Percentiles rank a stretch among this genome's conserved stretches.
Evolutionary conservation across 1,284 basidiomycete species (phyloP).

Genomic region (Ceratobasidium sp.): DNA sequence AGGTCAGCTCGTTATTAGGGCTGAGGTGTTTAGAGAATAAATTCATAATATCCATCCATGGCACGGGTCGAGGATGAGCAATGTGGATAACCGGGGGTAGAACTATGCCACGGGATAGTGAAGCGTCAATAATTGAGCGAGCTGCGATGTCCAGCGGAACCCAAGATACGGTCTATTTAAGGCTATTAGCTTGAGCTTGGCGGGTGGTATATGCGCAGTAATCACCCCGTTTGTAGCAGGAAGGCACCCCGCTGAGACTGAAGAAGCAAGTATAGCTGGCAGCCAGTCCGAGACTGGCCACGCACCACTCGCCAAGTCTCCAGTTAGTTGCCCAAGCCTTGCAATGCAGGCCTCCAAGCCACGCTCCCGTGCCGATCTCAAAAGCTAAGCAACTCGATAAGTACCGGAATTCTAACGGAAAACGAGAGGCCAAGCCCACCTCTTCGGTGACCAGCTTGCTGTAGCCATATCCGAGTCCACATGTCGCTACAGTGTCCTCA

Average conservation of each 20-base stretch:
- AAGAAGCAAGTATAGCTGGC: slow-evolving; percentile 16
- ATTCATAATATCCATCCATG: background rate
- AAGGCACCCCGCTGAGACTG: background rate
- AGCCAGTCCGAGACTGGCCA: slow-evolving; percentile 35
- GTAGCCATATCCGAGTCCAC: slow-evolving; percentile 35
- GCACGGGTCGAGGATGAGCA: background rate
- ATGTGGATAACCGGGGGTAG: background rate
- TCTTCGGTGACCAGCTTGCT: slow-evolving; percentile 37
- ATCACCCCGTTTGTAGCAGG: background rate
- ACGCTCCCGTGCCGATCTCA: background rate
- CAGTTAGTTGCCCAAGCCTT: slow-evolving; percentile 34
- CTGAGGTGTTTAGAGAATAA: background rate
- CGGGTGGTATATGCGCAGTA: too few relatives aligned
- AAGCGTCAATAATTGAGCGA: background rate
- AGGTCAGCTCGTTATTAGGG: background rate
- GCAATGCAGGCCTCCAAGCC: slow-evolving; percentile 17
- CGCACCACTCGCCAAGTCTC: slow-evolving; percentile 15
- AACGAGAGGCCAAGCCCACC: background rate
- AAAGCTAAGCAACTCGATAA: background rate
- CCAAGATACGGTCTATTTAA: slow-evolving; percentile 1
- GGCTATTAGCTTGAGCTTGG: background rate
- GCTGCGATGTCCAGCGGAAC: slow-evolving; percentile 13
- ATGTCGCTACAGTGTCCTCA: background rate
- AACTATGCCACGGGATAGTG: background rate
- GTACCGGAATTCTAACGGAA: background rate